A percentile compares a stretch with the other conserved stretches of the same genome.
Conservation (phyloP, 1,284 basidiomycete genomes). For the Pseudozyma hubeiensis region DNA sequence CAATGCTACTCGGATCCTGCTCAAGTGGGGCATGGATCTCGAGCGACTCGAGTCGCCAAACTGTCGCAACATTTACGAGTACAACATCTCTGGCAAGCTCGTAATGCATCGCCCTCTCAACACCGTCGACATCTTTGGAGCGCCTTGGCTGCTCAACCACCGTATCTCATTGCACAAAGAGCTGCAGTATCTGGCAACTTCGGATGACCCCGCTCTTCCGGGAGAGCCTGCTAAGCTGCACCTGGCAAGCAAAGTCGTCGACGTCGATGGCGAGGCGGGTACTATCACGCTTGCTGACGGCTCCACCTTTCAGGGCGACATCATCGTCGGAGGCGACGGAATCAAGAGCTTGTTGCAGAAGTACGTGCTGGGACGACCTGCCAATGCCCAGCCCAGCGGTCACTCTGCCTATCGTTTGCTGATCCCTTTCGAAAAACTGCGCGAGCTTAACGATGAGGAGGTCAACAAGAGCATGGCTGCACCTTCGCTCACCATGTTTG, state of each 20-base stretch:
- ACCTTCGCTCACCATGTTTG: conserved; percentile 46
- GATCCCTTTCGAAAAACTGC: conserved; percentile 38
- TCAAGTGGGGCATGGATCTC: conserved; percentile 26
- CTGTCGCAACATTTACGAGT: conserved; percentile 22
- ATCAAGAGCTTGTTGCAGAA: conserved; percentile 69
- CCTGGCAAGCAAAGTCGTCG: conserved; percentile 30
- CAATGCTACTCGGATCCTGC: conserved; percentile 18
- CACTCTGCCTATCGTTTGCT: conserved; percentile 64
- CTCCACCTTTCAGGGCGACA: conserved; percentile 46
- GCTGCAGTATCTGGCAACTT: conserved; percentile 53
- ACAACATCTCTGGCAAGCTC: conserved; percentile 11
- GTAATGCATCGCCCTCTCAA: conserved; percentile 12
- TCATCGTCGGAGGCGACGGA: conserved; percentile 66
- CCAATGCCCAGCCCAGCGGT: conserved; percentile 49
- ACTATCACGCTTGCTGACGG: conserved; percentile 55
- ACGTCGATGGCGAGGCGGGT: conserved; percentile 48
- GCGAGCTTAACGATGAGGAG: conserved; percentile 47
- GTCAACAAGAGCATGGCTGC: conserved; percentile 53
- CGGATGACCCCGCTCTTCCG: conserved; percentile 12
- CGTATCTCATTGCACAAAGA: conserved; percentile 66
- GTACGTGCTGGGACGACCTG: conserved; percentile 58
- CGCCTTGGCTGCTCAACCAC: conserved; percentile 63
- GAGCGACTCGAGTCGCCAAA: conserved; percentile 20
- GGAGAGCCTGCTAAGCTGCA: conserved; percentile 28
- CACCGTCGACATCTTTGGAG: conserved; percentile 41